Evolutionary conservation across 139 green algal species (phyloP).

Genomic region (Monoraphidium neglectum): DNA sequence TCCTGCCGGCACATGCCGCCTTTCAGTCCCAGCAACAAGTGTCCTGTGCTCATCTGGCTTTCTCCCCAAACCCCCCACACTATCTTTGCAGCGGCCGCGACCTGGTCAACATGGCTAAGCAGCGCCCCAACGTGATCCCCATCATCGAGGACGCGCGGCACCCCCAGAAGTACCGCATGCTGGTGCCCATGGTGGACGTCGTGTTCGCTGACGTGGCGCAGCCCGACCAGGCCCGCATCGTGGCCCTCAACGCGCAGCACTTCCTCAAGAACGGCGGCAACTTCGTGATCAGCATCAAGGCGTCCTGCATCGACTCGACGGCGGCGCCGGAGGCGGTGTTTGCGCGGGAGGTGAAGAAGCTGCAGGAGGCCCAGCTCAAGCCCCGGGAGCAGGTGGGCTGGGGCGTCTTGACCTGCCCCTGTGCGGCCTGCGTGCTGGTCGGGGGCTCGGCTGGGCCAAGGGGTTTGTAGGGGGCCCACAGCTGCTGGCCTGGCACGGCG

Average conservation of each 20-base stretch:
- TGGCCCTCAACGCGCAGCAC: constrained; percentile 96
- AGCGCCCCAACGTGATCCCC: constrained; percentile 98
- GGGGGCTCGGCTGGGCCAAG: neutral
- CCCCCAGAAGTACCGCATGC: constrained; percentile 99
- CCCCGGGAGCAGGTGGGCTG: constrained; percentile 87
- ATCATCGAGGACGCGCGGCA: constrained; percentile 99
- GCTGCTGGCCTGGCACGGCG: too few species aligned
- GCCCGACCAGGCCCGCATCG: constrained; percentile 95
- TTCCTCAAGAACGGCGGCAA: constrained; percentile 98
- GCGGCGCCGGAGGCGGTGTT: constrained; percentile 97
- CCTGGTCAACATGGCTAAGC: constrained; percentile 99
- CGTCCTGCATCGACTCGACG: constrained; percentile 99
- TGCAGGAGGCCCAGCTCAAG: constrained; percentile 98
- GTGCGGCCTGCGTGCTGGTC: neutral
- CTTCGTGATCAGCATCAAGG: constrained; percentile 99
- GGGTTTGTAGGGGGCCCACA: too few species aligned
- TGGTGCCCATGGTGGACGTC: constrained; percentile 99
- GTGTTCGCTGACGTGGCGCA: constrained; percentile 99
- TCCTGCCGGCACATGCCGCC: too few species aligned
- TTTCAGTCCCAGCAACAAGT: neutral
- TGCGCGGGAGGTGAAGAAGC: constrained; percentile 97
- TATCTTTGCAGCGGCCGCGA: constrained; percentile 75
- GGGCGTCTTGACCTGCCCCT: too few species aligned
- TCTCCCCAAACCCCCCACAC: too few species aligned
- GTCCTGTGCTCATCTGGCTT: too few species aligned